phyloP scores from a whole-genome alignment of 306 rosid genomes.

The Argentina anserina region DNA sequence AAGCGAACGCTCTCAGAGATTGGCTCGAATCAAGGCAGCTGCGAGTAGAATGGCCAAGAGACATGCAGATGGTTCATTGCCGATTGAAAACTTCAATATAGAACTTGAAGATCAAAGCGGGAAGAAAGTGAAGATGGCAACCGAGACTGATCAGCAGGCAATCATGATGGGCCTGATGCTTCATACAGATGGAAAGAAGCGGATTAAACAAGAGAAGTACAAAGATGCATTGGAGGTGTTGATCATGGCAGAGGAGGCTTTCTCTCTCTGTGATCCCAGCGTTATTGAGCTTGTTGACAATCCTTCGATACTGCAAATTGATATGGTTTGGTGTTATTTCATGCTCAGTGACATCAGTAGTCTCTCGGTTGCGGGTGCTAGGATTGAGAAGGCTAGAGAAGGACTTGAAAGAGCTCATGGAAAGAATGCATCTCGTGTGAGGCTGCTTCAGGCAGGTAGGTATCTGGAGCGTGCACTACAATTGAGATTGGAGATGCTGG shows the following conservation, averaged over 20 bases:
- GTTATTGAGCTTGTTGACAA: slow-evolving; percentile 81
- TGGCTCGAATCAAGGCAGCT: slow-evolving; percentile 69
- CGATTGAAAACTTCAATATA: slow-evolving; percentile 68
- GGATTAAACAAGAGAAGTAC: slow-evolving; percentile 47
- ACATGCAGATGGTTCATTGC: slow-evolving; percentile 71
- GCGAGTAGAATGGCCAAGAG: slow-evolving; percentile 60
- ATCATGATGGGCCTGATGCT: slow-evolving; percentile 95
- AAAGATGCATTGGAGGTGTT: slow-evolving; percentile 85
- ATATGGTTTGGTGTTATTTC: slow-evolving; percentile 98
- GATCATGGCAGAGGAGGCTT: slow-evolving; percentile 86
- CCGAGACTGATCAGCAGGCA: slow-evolving; percentile 80
- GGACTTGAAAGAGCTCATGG: slow-evolving; percentile 79
- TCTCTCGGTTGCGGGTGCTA: slow-evolving; percentile 75
- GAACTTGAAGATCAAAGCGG: slow-evolving; percentile 95
- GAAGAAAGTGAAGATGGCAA: slow-evolving; percentile 58
- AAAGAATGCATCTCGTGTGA: slow-evolving; percentile 68
- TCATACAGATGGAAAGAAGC: slow-evolving; percentile 70
- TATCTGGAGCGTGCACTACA: slow-evolving; percentile 83
- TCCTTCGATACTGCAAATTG: slow-evolving; percentile 84
- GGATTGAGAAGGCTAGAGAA: slow-evolving; percentile 69
- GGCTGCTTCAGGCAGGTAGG: slow-evolving; percentile 70
- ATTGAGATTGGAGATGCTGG: slow-evolving; percentile 85
- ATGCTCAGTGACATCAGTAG: slow-evolving; percentile 78
- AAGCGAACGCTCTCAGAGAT: slow-evolving; percentile 65
- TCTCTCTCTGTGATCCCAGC: slow-evolving; percentile 77